Base-by-base conservation (phyloP, 2,329 filamentous ascomycete species). In the Exophiala calicioides region DNA sequence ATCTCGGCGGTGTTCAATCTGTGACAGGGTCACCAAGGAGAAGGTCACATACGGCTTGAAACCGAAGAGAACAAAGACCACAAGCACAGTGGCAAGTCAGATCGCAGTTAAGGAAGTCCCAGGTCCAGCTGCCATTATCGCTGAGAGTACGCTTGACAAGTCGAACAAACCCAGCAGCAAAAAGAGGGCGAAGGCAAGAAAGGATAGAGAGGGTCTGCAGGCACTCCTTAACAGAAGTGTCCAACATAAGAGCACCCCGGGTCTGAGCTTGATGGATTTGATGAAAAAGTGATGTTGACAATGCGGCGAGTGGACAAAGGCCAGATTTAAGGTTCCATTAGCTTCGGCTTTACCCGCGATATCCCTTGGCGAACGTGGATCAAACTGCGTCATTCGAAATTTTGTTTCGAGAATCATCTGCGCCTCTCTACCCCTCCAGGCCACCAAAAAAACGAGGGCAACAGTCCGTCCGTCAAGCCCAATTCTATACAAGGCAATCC, bases 101-200 rank as follows among this genome's bases (percentile, higher is more conserved):
- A 20, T 21, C 4, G 20, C n/a, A 26, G 9, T 8, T 18, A 19
- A 44, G 27, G 35, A 26, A 20, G 19, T 19, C 6, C 16, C 23
- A 34, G 7, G 24, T 12, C 12, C 24, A n/a, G n/a, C 24, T 29
- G 26, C 26, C 26, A 29, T 8, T 16, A 19, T 29, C 10, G 23
- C 27, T 18, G 8, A 27, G 4, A 5, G 6, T 2, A 19, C 34
- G n/a, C n/a, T 24, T 12, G 46, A 43, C 12, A 37, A 33, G 15
- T n/a, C 27, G 7, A 33, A 3, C 27, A 55, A 52, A 37, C 21
- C 38, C 24, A 77, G 60, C 63, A 79, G 76, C 65, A 79, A 79
- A 62, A 77, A 78, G 57, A 67, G 77, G 56, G 75, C 75, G 18
- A 80, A 78, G 57, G 66, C 74, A 44, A 66, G 78, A 19, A 81